Percentiles rank a stretch among this genome's conserved stretches.
Evolutionary conservation across 805 yeast species (phyloP).

Genomic region (Cyberlindnera bimundalis): DNA sequence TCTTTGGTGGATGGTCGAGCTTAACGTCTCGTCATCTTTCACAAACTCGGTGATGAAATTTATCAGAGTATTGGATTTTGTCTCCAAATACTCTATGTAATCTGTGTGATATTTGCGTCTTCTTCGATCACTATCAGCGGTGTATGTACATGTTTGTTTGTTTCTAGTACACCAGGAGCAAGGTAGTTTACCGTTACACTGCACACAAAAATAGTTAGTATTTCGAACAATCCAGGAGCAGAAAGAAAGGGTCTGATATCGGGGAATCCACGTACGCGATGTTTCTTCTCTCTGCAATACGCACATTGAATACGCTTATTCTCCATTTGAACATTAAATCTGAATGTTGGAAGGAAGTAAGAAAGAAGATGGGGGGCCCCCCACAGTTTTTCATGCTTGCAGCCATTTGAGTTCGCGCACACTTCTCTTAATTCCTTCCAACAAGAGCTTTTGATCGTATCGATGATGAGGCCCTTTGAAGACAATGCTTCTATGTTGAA

Average conservation of each 20-base stretch:
- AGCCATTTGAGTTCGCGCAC: no score
- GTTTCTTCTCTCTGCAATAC: background rate
- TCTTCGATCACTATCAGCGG: constrained; percentile 26
- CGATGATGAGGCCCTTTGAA: no score
- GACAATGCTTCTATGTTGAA: no score
- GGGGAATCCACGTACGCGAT: background rate
- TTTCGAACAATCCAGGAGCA: no score
- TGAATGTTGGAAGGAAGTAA: no score
- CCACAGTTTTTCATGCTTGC: no score
- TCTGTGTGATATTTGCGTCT: constrained; percentile 34
- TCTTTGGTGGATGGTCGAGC: constrained; percentile 2
- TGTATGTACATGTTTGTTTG: constrained; percentile 2
- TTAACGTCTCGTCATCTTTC: constrained; percentile 23
- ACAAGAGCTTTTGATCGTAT: no score
- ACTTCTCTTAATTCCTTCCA: no score
- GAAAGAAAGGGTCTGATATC: no score
- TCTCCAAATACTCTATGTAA: constrained; percentile 30
- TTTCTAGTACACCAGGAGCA: constrained; percentile 3
- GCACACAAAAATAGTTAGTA: background rate
- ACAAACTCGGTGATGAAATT: constrained; percentile 24
- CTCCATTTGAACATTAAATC: no score
- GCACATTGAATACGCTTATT: background rate
- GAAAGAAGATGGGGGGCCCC: no score
- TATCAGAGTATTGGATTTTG: constrained; percentile 22
- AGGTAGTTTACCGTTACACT: constrained; percentile 8